Evolutionary conservation across 768 basidiomycete species (phyloP).

Genomic region (Macrolepiota fuliginosa): DNA sequence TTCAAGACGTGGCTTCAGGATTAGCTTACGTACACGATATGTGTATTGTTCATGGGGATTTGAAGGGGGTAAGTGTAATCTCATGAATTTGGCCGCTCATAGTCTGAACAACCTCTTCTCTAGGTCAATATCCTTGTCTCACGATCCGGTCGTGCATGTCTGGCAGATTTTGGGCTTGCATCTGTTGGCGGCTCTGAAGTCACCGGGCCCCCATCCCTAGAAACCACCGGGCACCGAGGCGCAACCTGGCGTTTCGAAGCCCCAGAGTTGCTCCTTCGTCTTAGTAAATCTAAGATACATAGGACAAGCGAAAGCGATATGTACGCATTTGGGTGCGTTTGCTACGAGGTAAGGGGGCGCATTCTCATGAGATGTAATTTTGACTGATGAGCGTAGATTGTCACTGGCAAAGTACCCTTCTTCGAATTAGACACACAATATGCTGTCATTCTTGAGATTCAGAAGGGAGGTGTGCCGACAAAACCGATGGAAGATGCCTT

Average conservation of each 20-base stretch:
- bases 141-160: neutral
- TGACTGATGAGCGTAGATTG: neutral
- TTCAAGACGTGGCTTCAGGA: neutral
- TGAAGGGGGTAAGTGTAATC: neutral
- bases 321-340: slow-evolving; percentile 13
- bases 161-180: slow-evolving; percentile 9
- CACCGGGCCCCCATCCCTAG: neutral
- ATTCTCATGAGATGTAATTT: neutral
- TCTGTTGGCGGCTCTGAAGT: slow-evolving; percentile 8
- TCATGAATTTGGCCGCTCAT: neutral
- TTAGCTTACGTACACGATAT: neutral
- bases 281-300: neutral
- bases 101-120: neutral
- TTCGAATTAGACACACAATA: neutral
- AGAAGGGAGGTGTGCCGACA: neutral
- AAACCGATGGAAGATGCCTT: neutral
- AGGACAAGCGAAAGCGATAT: slow-evolving; percentile 8
- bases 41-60: slow-evolving; percentile 7
- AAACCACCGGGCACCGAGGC: slow-evolving; percentile 2
- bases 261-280: slow-evolving; percentile 4
- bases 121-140: slow-evolving; percentile 7
- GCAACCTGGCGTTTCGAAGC: slow-evolving; percentile 16
- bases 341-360: slow-evolving; percentile 5
- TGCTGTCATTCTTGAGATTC: neutral
- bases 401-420: slow-evolving; percentile 21